These are phyloP conservation scores for Scenedesmus sp. DNA, from an alignment of 163 green algal species.

Conservation along the genomic window DNA sequence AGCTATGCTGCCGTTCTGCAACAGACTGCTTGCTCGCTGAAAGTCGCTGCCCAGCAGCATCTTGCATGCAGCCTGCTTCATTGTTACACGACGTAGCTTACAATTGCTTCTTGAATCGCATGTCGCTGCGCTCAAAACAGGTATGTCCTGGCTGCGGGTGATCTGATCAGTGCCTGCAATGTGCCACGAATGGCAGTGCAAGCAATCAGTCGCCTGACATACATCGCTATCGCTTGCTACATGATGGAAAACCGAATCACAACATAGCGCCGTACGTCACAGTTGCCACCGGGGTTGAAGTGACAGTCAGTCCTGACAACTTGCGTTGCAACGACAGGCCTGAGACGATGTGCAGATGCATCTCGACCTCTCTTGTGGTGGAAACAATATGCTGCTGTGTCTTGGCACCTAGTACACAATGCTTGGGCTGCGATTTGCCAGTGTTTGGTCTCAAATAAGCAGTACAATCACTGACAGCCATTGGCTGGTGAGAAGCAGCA, in stretches of 20 bases:
- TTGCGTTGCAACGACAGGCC: no score
- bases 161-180: neutral
- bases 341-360: no score
- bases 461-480: no score
- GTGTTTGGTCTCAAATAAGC: no score
- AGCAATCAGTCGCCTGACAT: neutral
- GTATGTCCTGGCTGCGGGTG: neutral
- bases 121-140: neutral
- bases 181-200: neutral
- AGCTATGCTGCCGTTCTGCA: constrained; percentile 16
- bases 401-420: no score
- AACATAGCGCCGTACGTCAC: neutral
- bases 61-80: constrained; percentile 16
- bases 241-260: no score
- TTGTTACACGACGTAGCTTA: neutral
- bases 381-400: no score
- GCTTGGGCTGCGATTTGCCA: no score
- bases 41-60: constrained; percentile 18
- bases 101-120: neutral
- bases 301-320: no score
- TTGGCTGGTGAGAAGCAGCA: no score
- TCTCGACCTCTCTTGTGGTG: no score
- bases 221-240: neutral
- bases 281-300: neutral
- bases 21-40: constrained; percentile 4